Base-by-base conservation (phyloP, 2,329 filamentous ascomycete genomes). In the Sclerotiophoma versabilis region DNA sequence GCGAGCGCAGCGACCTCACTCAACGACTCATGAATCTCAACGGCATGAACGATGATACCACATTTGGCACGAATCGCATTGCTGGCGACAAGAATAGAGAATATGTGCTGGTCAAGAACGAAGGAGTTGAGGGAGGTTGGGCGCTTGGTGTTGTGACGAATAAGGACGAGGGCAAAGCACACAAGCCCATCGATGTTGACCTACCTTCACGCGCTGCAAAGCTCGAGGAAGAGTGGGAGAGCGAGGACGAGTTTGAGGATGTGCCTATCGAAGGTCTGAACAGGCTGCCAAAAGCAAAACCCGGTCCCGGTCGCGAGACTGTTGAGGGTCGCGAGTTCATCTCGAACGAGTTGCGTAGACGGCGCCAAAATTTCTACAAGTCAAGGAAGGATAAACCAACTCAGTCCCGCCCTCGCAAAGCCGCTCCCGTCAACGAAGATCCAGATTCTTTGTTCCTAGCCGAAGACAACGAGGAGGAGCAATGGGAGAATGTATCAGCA, bases 41-140 rank as follows among this genome's bases (percentile, higher is more conserved):
- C 64, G 93, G 93, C 29, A 96, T 96, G 91, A 88, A 87, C 15
- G 85, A 88, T 14, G 90, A 93, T 66, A 78, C 88, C 32, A 88
- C 90, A 20, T 83, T 91, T 49, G 81, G 80, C 7, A 84, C 85
- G 41, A 83, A 81, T 43, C 83, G 92, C 45, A 84, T 96, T 61
- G 89, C 90, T 12, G 87, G 95, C 43, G 95, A 99, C 70, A 92
- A 88, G 68, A 91, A 92, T 12, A 88, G 91, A 67, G 95, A 99
- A 74, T 99, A 99, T 68, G 93, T 99, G 11, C 80, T 99, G 4
- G 93, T 99, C 32, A 96, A 95, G 76, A 98, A 98, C 65, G 92
- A 96, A 37, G 91, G 92, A 0, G 92, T 92, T 1, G 93, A 98
- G 72, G 95, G 95, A 38, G 95, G 95, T 5, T 99, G 93, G 92